Evolutionary conservation across 352 stramenopile genomes (phyloP).

Genomic region (Phytophthora sp.): DNA sequence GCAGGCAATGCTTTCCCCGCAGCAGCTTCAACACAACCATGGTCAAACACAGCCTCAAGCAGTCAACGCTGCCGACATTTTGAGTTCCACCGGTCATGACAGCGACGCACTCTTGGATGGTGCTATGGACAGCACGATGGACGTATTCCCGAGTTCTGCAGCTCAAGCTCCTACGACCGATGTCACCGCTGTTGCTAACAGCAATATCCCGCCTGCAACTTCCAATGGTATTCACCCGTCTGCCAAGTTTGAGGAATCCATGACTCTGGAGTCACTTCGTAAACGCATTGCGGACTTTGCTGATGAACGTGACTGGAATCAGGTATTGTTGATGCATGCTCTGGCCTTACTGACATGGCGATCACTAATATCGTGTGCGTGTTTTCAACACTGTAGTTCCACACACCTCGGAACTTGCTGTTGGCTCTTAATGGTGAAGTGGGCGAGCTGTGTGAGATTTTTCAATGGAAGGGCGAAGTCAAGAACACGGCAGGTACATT

Average conservation of each 20-base stretch:
- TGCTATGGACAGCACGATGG: constrained; percentile 59
- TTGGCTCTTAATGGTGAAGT: constrained; percentile 95
- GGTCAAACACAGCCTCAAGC: constrained; percentile 31
- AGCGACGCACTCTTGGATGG: constrained; percentile 59
- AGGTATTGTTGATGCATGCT: constrained; percentile 55
- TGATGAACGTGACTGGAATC: constrained; percentile 67
- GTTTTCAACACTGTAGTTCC: constrained; percentile 62
- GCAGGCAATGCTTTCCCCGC: constrained; percentile 26
- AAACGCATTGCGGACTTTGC: constrained; percentile 61
- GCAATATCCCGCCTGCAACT: constrained; percentile 5
- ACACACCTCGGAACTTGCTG: constrained; percentile 92
- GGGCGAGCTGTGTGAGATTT: constrained; percentile 95
- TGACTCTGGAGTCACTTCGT: constrained; percentile 62
- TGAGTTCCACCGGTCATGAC: constrained; percentile 52
- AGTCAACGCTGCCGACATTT: constrained; percentile 43
- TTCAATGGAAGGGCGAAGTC: constrained; percentile 94
- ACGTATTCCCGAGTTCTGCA: constrained; percentile 40
- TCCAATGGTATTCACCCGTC: constrained; percentile 8
- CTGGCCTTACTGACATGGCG: neutral
- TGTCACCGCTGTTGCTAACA: constrained; percentile 24
- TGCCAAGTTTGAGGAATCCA: constrained; percentile 62
- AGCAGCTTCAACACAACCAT: constrained; percentile 20
- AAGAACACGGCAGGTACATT: constrained; percentile 58
- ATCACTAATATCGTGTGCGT: constrained; percentile 1
- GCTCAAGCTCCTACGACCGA: constrained; percentile 29